Percentiles rank a stretch among this genome's conserved stretches.
Evolutionary conservation across 139 green algal species (phyloP).

Genomic region (Chlamydomonas sp.): DNA sequence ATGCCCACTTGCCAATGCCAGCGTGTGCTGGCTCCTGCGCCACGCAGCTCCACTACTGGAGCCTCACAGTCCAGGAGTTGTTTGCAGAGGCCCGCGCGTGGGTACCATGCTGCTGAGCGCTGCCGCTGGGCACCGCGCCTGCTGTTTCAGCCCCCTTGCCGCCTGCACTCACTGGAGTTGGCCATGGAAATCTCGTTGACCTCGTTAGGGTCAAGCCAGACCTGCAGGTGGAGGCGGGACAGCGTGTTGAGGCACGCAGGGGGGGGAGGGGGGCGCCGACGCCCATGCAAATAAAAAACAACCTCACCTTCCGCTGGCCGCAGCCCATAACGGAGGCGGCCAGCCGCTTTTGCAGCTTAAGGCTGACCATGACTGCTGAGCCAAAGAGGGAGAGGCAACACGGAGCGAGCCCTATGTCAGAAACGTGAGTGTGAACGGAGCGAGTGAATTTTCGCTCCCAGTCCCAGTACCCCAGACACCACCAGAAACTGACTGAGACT

Average conservation of each 20-base stretch:
- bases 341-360: conserved; percentile 99
- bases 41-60: too few species aligned
- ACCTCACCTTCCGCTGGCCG: conserved; percentile 75
- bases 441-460: not conserved
- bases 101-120: too few species aligned
- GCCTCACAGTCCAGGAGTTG: too few species aligned
- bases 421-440: not conserved
- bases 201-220: conserved; percentile 99
- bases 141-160: too few species aligned
- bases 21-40: too few species aligned
- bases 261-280: not conserved
- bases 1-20: too few species aligned
- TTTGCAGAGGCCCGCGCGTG: too few species aligned
- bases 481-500: not conserved
- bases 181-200: conserved; percentile 99
- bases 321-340: conserved; percentile 90
- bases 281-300: conserved; percentile 1
- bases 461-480: not conserved
- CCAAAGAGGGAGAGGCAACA: too few species aligned
- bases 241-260: not conserved
- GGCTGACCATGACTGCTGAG: conserved; percentile 85
- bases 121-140: too few species aligned
- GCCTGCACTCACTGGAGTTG: conserved; percentile 94
- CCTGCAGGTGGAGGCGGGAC: conserved; percentile 45
- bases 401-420: conserved; percentile 12